phyloP scores from a whole-genome alignment of 208 protist species.

The Acanthamoeba culbertsoni region DNA sequence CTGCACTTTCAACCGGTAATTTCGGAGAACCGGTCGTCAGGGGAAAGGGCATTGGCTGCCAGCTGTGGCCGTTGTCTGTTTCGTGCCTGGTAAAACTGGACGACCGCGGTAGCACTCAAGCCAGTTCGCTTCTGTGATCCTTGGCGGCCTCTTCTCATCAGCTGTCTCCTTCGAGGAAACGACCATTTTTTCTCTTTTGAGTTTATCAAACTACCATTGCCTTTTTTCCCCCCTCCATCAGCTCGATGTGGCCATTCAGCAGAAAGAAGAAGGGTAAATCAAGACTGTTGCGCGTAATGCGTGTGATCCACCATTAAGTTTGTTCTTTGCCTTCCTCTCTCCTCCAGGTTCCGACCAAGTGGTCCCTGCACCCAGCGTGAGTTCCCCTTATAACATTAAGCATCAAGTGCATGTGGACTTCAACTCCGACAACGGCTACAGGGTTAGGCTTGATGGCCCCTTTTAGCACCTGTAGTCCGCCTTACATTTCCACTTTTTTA shows the following conservation, averaged over 20 bases:
- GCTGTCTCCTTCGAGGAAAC: no score
- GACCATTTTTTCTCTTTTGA: background rate
- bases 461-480: background rate
- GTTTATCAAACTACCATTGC: no score
- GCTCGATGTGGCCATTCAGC: background rate
- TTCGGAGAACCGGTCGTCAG: no score
- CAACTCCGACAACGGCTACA: slow-evolving; percentile 43
- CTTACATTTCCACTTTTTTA: background rate
- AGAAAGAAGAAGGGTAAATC: background rate
- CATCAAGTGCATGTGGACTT: slow-evolving; percentile 59
- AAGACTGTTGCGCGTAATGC: background rate
- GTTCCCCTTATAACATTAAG: slow-evolving; percentile 25
- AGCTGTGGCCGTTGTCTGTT: no score
- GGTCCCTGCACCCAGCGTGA: background rate
- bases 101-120: no score
- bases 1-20: no score
- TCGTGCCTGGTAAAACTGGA: no score
- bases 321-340: background rate
- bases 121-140: no score
- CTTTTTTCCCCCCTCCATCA: no score
- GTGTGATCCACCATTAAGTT: background rate
- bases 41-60: no score
- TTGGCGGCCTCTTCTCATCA: no score
- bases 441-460: background rate
- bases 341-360: background rate